Percentiles rank a stretch among this genome's conserved stretches.
phyloP scores from a whole-genome alignment of 768 basidiomycete genomes.

The Vishniacozyma victoriae region DNA sequence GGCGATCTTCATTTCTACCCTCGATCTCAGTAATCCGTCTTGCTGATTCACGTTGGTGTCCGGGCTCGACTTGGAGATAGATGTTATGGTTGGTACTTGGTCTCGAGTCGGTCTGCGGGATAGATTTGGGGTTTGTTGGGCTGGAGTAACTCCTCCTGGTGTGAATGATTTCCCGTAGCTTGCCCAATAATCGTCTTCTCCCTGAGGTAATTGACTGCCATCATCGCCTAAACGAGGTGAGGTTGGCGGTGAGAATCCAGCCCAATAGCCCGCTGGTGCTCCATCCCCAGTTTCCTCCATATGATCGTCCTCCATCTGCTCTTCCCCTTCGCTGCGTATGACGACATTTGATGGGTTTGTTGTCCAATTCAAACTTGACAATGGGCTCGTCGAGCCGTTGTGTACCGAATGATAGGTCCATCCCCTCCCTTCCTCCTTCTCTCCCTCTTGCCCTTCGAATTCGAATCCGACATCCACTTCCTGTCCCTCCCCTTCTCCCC shows the following conservation, averaged over 20 bases:
- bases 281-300: neutral
- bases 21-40: slow-evolving; percentile 3
- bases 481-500: neutral
- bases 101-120: too few relatives aligned
- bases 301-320: neutral
- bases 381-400: neutral
- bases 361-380: neutral
- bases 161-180: slow-evolving; percentile 1
- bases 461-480: neutral
- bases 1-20: slow-evolving; percentile 5
- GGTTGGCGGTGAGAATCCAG: slow-evolving; percentile 4
- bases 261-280: slow-evolving; percentile 14
- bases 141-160: too few relatives aligned
- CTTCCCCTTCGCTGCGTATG: neutral
- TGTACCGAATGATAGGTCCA: neutral
- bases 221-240: neutral
- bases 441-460: neutral
- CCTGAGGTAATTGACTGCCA: neutral
- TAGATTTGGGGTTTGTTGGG: too few relatives aligned
- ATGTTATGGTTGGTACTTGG: too few relatives aligned
- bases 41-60: too few relatives aligned
- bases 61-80: too few relatives aligned
- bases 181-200: slow-evolving; percentile 15
- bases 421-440: neutral
- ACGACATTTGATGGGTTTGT: neutral